Base-by-base conservation (phyloP, 164 flowering plant genomes). In the Dillenia suffruticosa region DNA sequence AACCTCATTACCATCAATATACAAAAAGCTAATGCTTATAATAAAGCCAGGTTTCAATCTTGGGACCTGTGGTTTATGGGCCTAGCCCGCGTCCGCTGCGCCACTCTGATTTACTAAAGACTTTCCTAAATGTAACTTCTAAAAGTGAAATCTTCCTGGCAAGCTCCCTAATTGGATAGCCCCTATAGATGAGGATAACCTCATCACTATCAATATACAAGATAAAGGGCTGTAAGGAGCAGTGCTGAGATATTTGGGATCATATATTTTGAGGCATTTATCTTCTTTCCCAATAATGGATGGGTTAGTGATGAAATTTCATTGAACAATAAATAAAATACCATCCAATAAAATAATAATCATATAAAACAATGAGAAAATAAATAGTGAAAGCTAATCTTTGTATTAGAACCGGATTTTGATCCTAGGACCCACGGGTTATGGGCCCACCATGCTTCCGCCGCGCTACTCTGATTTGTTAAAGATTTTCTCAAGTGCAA, bases 121-220 rank as follows among this genome's bases (percentile, higher is more conserved):
- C 22, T 19, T 19, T 19, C 22, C 1, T 1, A 19, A 19, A 19
- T 19, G 22, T 1, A 19, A 19, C 22, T 19, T 19, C 22, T 19
- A 19, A 19, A 1, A 19, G 22, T 19, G 22, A 19, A 19, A 1
- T 19, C 22, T 19, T 19, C 22, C 1, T 19, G 1, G 22, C 22
- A 19, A 19, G 74, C 65, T 95, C 97, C 72, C 91, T 1, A 19
- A 19, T 19, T 2, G 99, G 99, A 70, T 89, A 89, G 17, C 99
- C 99, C 76, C 99, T 81, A 56, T 95, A 95, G 66, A 97, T 80
- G 13, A 95, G 88, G 61, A 95, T 83, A 44, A 97, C 99, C 63
- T 82, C 97, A 80, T 95, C 99, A 5, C 99, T 97, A 70, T 95
- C 99, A 46, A 95, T 95, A 67, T 95, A 92, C 71, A 90, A 88